Conservation (phyloP, 257 asterid genomes). For the Nemophila menziesii region DNA sequence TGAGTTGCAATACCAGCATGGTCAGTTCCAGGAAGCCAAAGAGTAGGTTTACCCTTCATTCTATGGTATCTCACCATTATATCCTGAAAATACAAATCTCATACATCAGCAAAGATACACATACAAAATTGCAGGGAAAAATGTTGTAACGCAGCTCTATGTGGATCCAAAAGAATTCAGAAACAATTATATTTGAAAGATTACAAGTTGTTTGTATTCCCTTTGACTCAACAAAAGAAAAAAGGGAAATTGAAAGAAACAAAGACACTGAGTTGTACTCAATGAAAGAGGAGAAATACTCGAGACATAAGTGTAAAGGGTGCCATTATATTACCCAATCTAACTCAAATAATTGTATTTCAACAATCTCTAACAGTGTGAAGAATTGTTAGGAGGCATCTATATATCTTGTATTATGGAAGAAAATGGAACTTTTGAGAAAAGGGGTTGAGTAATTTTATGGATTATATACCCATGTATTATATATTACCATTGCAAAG, state of each 20-base stretch:
- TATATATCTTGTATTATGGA: no score
- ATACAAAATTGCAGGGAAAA: not conserved
- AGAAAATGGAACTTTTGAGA: no score
- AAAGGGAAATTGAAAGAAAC: not conserved
- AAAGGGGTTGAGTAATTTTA: no score
- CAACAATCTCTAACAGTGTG: no score
- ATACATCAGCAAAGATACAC: constrained; percentile 1
- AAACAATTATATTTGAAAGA: not conserved
- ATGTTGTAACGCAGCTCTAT: not conserved
- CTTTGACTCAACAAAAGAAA: not conserved
- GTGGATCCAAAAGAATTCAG: not conserved
- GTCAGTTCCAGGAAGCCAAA: constrained; percentile 99
- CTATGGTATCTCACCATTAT: constrained; percentile 89
- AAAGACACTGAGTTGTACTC: not conserved
- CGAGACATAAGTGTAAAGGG: not conserved
- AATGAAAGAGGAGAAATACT: not conserved
- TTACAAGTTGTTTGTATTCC: not conserved
- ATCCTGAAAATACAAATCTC: constrained; percentile 41
- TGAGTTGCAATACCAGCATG: constrained; percentile 99
- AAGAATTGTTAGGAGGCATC: no score
- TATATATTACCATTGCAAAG: no score
- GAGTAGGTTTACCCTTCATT: constrained; percentile 91
- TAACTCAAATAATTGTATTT: no score
- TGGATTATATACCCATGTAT: no score
- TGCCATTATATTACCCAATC: no score